These are phyloP conservation scores for Exophiala mesophila DNA, from an alignment of 2,329 filamentous ascomycete genomes.

Conservation along the genomic window DNA sequence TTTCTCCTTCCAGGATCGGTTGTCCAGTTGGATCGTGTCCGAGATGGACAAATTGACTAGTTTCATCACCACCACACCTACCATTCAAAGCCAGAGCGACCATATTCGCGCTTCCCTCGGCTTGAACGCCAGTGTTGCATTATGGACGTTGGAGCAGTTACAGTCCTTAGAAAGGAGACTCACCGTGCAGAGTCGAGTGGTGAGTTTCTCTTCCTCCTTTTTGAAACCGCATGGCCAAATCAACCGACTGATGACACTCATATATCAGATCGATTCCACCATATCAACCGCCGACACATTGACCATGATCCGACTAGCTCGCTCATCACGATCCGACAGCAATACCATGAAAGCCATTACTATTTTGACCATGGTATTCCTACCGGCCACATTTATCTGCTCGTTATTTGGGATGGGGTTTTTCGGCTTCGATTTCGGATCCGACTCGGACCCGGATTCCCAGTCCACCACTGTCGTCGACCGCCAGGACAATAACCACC, in stretches of 20 bases:
- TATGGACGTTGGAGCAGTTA: constrained; percentile 7
- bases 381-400: constrained; percentile 34
- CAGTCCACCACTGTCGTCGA: not conserved
- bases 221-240: no score
- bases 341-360: constrained; percentile 32
- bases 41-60: not conserved
- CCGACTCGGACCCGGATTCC: not conserved
- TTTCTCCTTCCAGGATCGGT: constrained; percentile 4
- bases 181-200: constrained; percentile 5
- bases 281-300: constrained; percentile 7
- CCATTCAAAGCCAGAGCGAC: not conserved
- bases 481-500: not conserved
- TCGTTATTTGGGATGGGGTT: constrained; percentile 16
- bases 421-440: constrained; percentile 6
- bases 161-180: constrained; percentile 4
- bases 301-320: constrained; percentile 10
- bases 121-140: constrained; percentile 3
- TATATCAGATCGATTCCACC: constrained; percentile 8
- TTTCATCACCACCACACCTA: not conserved
- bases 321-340: constrained; percentile 2
- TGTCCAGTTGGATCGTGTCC: not conserved
- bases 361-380: constrained; percentile 31
- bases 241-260: no score
- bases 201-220: no score
- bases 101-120: constrained; percentile 1